A percentile compares a stretch with the other conserved stretches of the same genome.
Evolutionary conservation across 78 protist genomes (phyloP).

Genomic region (Isochrysis galbana): DNA sequence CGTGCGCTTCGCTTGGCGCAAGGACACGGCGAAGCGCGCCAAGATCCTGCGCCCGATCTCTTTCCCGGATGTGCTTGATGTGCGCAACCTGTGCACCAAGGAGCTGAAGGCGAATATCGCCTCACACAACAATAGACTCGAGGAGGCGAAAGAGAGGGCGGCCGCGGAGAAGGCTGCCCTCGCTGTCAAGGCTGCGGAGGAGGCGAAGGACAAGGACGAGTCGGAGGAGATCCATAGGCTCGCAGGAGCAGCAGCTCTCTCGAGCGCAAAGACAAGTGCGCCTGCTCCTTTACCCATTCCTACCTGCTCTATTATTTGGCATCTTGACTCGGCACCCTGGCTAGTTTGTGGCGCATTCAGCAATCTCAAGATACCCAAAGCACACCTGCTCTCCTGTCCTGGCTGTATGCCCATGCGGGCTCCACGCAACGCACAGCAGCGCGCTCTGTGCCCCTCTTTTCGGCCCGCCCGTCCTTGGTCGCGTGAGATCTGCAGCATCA

Average conservation of each 20-base stretch:
- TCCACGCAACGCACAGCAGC: too few species aligned
- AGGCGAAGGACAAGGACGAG: not conserved
- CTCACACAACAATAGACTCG: not conserved
- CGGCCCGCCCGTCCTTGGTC: too few species aligned
- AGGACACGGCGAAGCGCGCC: constrained; percentile 46
- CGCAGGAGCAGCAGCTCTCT: not conserved
- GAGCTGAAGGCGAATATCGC: not conserved
- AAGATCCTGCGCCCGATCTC: constrained; percentile 71
- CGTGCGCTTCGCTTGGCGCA: constrained; percentile 84
- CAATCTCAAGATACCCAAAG: too few species aligned
- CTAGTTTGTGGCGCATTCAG: too few species aligned
- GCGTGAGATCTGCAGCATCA: too few species aligned
- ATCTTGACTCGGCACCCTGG: too few species aligned
- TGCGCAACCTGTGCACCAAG: not conserved
- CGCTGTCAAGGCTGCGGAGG: not conserved
- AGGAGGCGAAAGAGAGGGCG: not conserved
- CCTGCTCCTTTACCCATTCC: too few species aligned
- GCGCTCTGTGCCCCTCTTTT: too few species aligned
- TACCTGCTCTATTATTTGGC: too few species aligned
- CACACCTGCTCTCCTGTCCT: too few species aligned
- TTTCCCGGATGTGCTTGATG: not conserved
- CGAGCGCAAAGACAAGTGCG: too few species aligned
- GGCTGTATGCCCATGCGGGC: too few species aligned
- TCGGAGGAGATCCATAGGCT: not conserved
- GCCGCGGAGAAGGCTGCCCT: not conserved